Conservation (phyloP, 176 grass and related monocot genomes). For the Calamus simplicifolius region DNA sequence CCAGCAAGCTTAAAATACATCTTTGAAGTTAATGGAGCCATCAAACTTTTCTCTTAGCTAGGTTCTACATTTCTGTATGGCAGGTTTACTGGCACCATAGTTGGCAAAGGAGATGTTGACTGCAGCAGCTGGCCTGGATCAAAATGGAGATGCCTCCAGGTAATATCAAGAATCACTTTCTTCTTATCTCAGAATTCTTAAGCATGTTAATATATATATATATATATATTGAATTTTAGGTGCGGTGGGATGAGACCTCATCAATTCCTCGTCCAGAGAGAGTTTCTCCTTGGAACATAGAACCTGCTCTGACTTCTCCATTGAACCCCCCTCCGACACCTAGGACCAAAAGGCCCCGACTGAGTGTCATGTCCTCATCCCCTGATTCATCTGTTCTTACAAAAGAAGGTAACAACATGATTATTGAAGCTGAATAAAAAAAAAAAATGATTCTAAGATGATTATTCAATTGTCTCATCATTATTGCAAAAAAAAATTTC, state of each 20-base stretch:
- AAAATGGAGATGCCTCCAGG: constrained; percentile 83
- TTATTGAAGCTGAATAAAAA: neutral
- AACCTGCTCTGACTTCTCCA: constrained; percentile 63
- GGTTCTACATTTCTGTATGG: neutral
- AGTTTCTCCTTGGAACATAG: constrained; percentile 92
- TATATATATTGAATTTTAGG: constrained; percentile 35
- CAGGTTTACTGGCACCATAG: constrained; percentile 89
- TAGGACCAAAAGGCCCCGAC: constrained; percentile 57
- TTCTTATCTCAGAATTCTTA: constrained; percentile 15
- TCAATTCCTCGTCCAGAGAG: constrained; percentile 70
- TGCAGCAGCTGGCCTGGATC: constrained; percentile 59
- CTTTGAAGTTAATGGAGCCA: no score
- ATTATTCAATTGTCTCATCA: no score
- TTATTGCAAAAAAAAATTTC: neutral
- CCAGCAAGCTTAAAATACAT: no score
- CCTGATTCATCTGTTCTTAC: constrained; percentile 64
- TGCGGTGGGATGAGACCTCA: constrained; percentile 92
- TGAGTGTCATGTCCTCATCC: constrained; percentile 38
- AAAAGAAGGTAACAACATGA: constrained; percentile 59
- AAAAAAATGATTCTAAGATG: no score
- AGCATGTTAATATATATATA: neutral
- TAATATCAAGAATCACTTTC: neutral
- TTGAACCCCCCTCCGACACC: constrained; percentile 73
- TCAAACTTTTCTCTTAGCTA: no score
- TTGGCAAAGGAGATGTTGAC: constrained; percentile 76